phyloP scores from a whole-genome alignment of 352 stramenopile species.

The Phytophthora hybrid region DNA sequence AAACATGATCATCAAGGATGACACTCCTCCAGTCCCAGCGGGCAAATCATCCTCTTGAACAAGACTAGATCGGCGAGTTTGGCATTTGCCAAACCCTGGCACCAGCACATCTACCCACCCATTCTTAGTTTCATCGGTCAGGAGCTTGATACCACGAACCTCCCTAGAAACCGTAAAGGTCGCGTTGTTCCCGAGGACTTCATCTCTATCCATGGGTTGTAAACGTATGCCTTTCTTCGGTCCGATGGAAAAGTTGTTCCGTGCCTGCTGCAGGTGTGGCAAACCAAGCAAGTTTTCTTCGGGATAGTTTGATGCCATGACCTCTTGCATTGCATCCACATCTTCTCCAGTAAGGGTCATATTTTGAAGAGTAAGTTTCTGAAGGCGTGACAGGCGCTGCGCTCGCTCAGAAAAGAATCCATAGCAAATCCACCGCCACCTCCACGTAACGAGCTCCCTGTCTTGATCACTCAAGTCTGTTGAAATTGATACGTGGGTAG shows the following conservation, averaged over 20 bases:
- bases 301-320: neutral
- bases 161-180: conserved; percentile 1
- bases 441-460: neutral
- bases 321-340: neutral
- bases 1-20: conserved; percentile 4
- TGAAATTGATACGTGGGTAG: neutral
- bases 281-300: neutral
- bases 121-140: neutral
- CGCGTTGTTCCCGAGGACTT: conserved; percentile 7
- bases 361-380: neutral
- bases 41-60: neutral
- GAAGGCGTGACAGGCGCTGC: neutral
- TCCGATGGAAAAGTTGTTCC: neutral
- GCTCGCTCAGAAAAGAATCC: neutral
- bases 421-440: neutral
- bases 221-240: neutral
- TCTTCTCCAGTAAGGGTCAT: neutral
- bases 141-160: neutral
- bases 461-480: neutral
- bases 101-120: conserved; percentile 11
- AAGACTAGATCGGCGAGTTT: conserved; percentile 9
- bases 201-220: conserved; percentile 1
- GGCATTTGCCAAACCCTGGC: conserved; percentile 14
- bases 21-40: neutral
- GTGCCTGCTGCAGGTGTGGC: neutral